Evolutionary conservation across 1,284 basidiomycete species (phyloP), one percentile per base, ranked within the genome.

Genomic region (Polyporus tsugae): DNA sequence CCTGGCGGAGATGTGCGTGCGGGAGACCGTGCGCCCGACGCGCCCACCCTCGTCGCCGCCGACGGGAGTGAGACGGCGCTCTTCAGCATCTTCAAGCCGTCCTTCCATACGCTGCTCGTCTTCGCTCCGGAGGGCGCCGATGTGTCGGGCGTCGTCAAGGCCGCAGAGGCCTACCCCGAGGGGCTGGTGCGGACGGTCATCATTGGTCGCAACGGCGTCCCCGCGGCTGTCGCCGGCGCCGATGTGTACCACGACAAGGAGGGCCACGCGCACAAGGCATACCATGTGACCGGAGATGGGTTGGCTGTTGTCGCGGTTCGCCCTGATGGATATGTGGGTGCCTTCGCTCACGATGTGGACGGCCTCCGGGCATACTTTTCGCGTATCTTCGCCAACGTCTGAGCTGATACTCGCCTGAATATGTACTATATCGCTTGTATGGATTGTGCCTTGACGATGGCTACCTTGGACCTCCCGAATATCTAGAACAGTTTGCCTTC

Each of bases 11-110:
- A 70, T 9, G 73, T 72, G 11, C 77, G 80, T n/a, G 84, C 84
- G 0, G 85, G 85, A 0, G 84, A 87, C 68, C 75, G 84, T 39
- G 84, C 85, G 15, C 85, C 84, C 0, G 81, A 85, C 49, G 81
- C 84, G 0, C 77, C 83, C 7, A 79, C 73, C 6, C 76, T 85
- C 6, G 55, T 74, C 36, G 66, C 70, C 19, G 66, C 57, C 17
- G 53, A 52, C n/a, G 69, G 68, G 0, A 44, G 64, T 36, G 65
- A 64, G 36, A 75, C 70, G 4, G 64, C 74, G 22, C 75, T 80
- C n/a, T 76, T 77, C 70, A 62, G 73, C 22, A 70, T 78, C 39
- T 73, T 75, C 63, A 69, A 67, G 44, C 63, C 76, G 5, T 58
- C 65, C 19, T 15, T 58, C 17, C 80, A 80, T 60, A 77, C 77